Evolutionary conservation across 495 filamentous ascomycete species (phyloP).

Genomic region (Parathielavia hyrcaniae): DNA sequence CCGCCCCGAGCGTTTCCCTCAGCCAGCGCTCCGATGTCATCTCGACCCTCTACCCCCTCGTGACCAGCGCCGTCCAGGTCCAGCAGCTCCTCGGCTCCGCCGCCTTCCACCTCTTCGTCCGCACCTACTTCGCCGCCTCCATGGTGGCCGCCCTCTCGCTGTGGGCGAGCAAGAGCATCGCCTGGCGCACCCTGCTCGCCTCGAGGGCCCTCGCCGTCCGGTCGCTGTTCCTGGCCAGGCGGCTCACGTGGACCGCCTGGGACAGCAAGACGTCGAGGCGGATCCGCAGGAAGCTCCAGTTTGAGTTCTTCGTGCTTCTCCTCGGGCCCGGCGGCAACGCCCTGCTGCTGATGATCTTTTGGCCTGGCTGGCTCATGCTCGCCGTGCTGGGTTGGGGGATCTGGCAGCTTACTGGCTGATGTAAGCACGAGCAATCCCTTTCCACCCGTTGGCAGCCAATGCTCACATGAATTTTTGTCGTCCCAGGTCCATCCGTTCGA

Average conservation of each 20-base stretch:
- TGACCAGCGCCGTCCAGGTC: constrained; percentile 30
- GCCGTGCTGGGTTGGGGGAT: constrained; percentile 20
- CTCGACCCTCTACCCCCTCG: constrained; percentile 22
- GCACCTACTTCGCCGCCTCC: constrained; percentile 23
- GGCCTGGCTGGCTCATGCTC: constrained; percentile 46
- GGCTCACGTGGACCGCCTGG: constrained; percentile 28
- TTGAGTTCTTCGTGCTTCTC: constrained; percentile 40
- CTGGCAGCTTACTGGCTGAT: constrained; percentile 19
- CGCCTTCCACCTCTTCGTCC: constrained; percentile 26
- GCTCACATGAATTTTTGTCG: constrained; percentile 2
- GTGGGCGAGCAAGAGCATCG: constrained; percentile 18
- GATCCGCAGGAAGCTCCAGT: constrained; percentile 38
- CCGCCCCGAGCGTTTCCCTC: constrained; percentile 23
- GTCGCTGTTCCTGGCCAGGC: neutral
- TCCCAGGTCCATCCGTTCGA: neutral
- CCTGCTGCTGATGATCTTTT: constrained; percentile 41
- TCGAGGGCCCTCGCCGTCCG: constrained; percentile 11
- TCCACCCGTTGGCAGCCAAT: too few species aligned
- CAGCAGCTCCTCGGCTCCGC: constrained; percentile 27
- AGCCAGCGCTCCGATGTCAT: constrained; percentile 22
- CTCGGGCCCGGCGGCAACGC: constrained; percentile 38
- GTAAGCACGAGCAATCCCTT: too few species aligned
- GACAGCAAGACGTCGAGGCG: constrained; percentile 26
- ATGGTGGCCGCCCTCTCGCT: constrained; percentile 20
- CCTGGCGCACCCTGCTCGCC: constrained; percentile 17